These are phyloP conservation scores for Pyrrhoderma lamaoense DNA, from an alignment of 1,284 basidiomycete genomes.

Conservation along the genomic window DNA sequence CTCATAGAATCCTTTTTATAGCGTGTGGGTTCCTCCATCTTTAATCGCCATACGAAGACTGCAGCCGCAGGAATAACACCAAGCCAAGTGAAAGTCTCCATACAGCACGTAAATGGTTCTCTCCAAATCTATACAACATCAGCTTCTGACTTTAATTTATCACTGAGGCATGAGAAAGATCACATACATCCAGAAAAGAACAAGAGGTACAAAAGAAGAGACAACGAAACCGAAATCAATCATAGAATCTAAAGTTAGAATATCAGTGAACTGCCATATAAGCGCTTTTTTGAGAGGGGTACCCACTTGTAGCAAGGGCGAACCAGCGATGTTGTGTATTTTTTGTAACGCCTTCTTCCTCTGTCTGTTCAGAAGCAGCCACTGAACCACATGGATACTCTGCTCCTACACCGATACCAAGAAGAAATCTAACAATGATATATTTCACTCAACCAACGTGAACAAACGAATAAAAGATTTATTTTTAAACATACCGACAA, in stretches of 20 bases:
- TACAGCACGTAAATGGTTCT: conserved; percentile 73
- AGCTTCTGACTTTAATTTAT: neutral
- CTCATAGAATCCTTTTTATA: conserved; percentile 76
- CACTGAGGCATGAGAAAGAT: neutral
- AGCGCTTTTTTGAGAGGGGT: no score
- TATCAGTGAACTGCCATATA: conserved; percentile 9
- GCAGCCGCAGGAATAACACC: conserved; percentile 76
- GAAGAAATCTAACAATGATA: conserved; percentile 49
- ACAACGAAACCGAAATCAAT: conserved; percentile 87
- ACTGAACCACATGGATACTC: conserved; percentile 91
- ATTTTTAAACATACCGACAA: conserved; percentile 52
- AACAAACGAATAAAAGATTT: neutral
- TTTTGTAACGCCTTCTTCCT: conserved; percentile 71
- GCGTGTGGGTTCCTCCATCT: conserved; percentile 73
- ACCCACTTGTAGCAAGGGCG: conserved; percentile 73
- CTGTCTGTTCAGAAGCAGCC: conserved; percentile 87
- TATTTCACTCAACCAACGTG: neutral
- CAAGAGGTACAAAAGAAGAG: conserved; percentile 76
- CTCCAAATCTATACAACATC: conserved; percentile 51
- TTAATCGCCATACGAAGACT: conserved; percentile 82
- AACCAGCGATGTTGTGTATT: conserved; percentile 82
- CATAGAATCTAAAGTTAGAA: conserved; percentile 54
- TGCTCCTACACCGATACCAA: conserved; percentile 81
- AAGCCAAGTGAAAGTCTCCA: conserved; percentile 88
- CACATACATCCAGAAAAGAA: conserved; percentile 78